phyloP scores from a whole-genome alignment of 1,284 basidiomycete genomes.

The Trametes polyzona region DNA sequence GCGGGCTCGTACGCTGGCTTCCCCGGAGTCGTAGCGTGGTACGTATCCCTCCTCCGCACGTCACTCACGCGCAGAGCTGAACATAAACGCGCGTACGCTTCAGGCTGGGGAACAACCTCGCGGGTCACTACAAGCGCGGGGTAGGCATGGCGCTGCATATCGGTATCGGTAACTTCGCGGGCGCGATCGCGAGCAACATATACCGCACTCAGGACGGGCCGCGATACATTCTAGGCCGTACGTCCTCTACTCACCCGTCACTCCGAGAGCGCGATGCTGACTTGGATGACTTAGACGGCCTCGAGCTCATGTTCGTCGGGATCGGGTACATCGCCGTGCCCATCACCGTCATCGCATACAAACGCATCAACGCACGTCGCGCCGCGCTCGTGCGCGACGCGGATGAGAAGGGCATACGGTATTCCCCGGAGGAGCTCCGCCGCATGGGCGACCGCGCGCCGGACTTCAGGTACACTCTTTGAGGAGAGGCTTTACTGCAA shows the following conservation, averaged over 20 bases:
- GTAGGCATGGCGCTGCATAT: conserved; percentile 66
- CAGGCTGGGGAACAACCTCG: conserved; percentile 64
- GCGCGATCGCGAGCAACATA: conserved; percentile 61
- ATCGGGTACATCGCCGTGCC: conserved; percentile 62
- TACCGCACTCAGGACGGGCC: conserved; percentile 63
- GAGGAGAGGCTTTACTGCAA: no score
- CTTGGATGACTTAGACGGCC: conserved; percentile 47
- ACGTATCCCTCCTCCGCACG: conserved; percentile 16
- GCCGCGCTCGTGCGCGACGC: conserved; percentile 27
- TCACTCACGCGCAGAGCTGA: not conserved
- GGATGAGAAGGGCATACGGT: conserved; percentile 19
- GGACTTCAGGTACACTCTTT: conserved; percentile 66
- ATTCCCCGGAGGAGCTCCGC: conserved; percentile 43
- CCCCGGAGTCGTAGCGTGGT: conserved; percentile 72
- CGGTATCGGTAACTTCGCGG: conserved; percentile 61
- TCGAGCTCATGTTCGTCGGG: conserved; percentile 69
- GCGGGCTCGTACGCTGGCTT: conserved; percentile 62
- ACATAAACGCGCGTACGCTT: not conserved
- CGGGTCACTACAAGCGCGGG: conserved; percentile 68
- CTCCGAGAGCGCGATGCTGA: no score
- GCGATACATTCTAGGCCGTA: conserved; percentile 63
- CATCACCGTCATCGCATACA: conserved; percentile 55
- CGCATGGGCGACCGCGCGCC: conserved; percentile 65
- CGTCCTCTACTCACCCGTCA: conserved; percentile 26
- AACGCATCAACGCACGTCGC: conserved; percentile 52